These are phyloP conservation scores for Neocatenulostroma microsporum DNA, from an alignment of 2,329 filamentous ascomycete species.

Conservation along the genomic window DNA sequence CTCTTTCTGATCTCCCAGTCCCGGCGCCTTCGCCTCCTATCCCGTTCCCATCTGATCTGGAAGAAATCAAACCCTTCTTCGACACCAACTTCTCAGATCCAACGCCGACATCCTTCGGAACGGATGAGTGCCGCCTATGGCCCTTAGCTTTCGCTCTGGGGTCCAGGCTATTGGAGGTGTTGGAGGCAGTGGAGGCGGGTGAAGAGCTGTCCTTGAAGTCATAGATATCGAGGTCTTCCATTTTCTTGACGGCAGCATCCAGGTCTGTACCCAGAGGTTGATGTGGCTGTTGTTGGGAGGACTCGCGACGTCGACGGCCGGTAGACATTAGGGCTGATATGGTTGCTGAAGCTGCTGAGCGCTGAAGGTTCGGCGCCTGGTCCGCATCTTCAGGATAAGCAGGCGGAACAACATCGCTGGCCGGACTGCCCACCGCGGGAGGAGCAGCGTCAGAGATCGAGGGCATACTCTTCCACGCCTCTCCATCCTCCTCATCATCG, in stretches of 20 bases:
- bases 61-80: not conserved
- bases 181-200: too few species aligned
- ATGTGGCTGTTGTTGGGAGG: constrained; percentile 3
- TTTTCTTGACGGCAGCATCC: constrained; percentile 19
- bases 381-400: too few species aligned
- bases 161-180: too few species aligned
- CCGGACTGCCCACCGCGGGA: constrained; percentile 16
- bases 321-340: constrained; percentile 14
- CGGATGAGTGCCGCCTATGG: constrained; percentile 22
- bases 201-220: constrained; percentile 29
- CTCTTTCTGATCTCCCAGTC: constrained; percentile 24
- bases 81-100: not conserved
- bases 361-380: too few species aligned
- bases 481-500: constrained; percentile 16
- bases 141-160: not conserved
- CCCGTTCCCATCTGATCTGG: not conserved
- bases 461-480: constrained; percentile 17
- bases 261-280: constrained; percentile 10
- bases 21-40: constrained; percentile 7
- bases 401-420: too few species aligned
- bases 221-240: constrained; percentile 27
- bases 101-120: constrained; percentile 16
- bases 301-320: not conserved
- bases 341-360: constrained; percentile 7
- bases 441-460: not conserved